Evolutionary conservation across 441 rosid genomes (phyloP).

Genomic region (Pelargonium cotyledonis): DNA sequence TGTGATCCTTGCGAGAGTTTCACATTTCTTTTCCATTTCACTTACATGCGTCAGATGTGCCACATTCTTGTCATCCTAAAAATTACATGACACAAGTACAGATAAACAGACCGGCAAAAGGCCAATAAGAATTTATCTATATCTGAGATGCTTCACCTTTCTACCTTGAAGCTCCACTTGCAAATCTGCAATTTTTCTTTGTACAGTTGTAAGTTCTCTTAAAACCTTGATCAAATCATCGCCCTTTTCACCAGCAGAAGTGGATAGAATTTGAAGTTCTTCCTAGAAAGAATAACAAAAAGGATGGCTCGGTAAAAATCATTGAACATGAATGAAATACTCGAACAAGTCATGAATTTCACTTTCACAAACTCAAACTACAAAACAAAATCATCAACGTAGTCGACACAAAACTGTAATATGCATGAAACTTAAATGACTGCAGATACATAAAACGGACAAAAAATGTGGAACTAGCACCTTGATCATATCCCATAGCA

Average conservation of each 20-base stretch:
- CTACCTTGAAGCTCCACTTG: conserved; percentile 98
- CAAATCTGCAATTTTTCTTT: conserved; percentile 82
- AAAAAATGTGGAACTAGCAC: too few species aligned
- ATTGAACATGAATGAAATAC: too few species aligned
- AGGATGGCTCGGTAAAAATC: background rate
- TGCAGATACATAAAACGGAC: background rate
- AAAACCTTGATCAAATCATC: conserved; percentile 74
- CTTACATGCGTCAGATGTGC: conserved; percentile 87
- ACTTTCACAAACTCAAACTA: background rate
- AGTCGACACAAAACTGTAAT: background rate
- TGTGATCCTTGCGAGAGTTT: conserved; percentile 79
- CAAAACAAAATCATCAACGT: background rate
- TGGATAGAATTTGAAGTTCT: conserved; percentile 59
- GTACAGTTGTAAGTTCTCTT: conserved; percentile 72
- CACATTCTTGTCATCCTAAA: conserved; percentile 89
- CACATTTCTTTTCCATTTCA: conserved; percentile 92
- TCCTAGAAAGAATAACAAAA: conserved; percentile 37
- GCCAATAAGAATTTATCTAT: background rate
- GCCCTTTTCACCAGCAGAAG: conserved; percentile 54
- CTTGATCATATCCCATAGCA: too few species aligned
- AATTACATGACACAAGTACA: background rate
- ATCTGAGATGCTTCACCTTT: conserved; percentile 43
- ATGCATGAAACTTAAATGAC: background rate
- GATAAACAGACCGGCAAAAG: background rate
- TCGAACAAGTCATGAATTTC: background rate